These are phyloP conservation scores for Phaeodactylum tricornutum DNA, from an alignment of 108 stramenopile species.

Conservation along the genomic window DNA sequence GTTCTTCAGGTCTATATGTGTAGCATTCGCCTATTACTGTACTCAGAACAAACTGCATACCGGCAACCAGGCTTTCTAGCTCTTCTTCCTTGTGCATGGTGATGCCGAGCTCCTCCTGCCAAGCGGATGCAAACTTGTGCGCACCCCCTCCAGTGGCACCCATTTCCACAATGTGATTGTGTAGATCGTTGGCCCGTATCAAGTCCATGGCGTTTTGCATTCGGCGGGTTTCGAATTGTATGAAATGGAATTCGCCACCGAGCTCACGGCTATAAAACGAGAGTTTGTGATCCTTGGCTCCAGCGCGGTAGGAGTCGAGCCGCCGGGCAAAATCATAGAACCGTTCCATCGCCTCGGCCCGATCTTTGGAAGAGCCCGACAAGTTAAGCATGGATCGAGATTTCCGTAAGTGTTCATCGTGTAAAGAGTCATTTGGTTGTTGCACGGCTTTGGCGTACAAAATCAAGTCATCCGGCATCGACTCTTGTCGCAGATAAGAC, in stretches of 20 bases:
- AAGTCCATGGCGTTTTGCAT: constrained; percentile 89
- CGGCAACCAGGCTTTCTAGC: constrained; percentile 89
- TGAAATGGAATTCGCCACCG: constrained; percentile 92
- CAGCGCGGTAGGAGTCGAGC: constrained; percentile 54
- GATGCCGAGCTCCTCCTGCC: constrained; percentile 81
- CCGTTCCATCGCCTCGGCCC: constrained; percentile 58
- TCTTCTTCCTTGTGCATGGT: constrained; percentile 90
- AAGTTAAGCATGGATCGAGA: constrained; percentile 66
- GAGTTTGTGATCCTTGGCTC: constrained; percentile 81
- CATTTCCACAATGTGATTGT: constrained; percentile 64
- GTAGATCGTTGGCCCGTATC: constrained; percentile 72
- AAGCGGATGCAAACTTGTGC: constrained; percentile 89
- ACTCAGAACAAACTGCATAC: constrained; percentile 92
- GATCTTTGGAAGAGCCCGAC: constrained; percentile 21
- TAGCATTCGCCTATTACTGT: constrained; percentile 93
- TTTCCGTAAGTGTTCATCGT: constrained; percentile 11
- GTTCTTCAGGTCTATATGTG: constrained; percentile 74
- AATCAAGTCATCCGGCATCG: constrained; percentile 45
- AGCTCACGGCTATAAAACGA: constrained; percentile 82
- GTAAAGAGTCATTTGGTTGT: neutral
- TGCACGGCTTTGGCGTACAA: constrained; percentile 34
- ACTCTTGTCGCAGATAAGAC: constrained; percentile 38
- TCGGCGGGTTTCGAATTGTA: constrained; percentile 91
- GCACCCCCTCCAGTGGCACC: constrained; percentile 95
- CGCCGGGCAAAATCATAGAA: constrained; percentile 79